Base-by-base conservation (phyloP, 306 rosid species). In the Castanea mollissima region DNA sequence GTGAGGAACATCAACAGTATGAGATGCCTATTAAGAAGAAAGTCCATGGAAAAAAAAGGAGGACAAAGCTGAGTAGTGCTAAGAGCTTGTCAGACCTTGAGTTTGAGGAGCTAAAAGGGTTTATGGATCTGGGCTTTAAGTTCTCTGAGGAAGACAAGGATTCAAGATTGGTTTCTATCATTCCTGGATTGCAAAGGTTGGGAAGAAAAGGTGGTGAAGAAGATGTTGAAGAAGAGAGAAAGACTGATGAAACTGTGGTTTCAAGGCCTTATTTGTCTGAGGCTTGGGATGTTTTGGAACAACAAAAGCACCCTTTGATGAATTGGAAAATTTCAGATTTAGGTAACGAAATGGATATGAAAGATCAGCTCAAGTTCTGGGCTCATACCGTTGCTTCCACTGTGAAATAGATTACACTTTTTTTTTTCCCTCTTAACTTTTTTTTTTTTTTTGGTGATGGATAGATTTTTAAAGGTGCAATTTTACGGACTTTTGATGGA, bases 101-200 rank as follows among this genome's bases (percentile, higher is more conserved):
- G 82, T 86, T 89, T 76, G 76, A 81, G 71, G 98, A 94, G 74
- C 86, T 92, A 0, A 94, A 94, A 73, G 96, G 97, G 74, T 90
- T 94, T 80, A 92, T 90, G 94, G 98, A 94, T 92, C 78, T 94
- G 83, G 98, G 98, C n/a, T 94, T 86, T 77, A 94, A 84, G 49
- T 94, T 94, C 51, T 85, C 92, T 10, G 92, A 92, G 74, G 91
- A 92, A 60, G 97, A 89, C 59, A 87, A 55, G 76, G 88, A 85
- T 35, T 86, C 87, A 29, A 80, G 16, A 5, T 76, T 94, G 83
- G 97, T 76, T 52, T 88, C 97, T 3, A 82, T 92, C 70, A 83
- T 94, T 74, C 96, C 96, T 51, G 96, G 92, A 49, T 73, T 92
- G 73, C 98, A 92, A 21, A 89, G 95, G 56, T 69, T 86, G 1